Evolutionary conservation across 2,329 filamentous ascomycete species (phyloP).

Genomic region (Apiospora saccharicola): DNA sequence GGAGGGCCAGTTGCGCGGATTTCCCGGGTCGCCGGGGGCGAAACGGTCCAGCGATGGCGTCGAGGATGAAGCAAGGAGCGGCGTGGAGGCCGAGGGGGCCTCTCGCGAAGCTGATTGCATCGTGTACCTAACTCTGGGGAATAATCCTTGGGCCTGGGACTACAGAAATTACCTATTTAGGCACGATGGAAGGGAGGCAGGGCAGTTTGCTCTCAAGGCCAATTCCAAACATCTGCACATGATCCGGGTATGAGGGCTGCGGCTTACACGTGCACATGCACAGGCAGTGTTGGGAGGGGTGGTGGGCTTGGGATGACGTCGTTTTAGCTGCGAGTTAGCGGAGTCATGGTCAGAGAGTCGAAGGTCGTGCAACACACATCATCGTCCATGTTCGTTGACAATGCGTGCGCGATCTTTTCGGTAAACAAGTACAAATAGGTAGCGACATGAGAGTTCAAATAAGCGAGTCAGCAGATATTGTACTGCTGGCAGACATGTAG

Average conservation of each 20-base stretch:
- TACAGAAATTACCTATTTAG: background rate
- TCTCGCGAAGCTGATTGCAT: background rate
- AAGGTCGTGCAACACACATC: background rate
- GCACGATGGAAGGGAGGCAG: background rate
- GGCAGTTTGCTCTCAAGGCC: background rate
- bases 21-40: constrained; percentile 32
- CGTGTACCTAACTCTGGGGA: too few species aligned
- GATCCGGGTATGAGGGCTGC: background rate
- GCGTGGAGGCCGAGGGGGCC: constrained; percentile 20
- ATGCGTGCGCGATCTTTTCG: too few species aligned
- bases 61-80: constrained; percentile 22
- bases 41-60: constrained; percentile 28
- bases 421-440: background rate
- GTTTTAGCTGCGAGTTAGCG: constrained; percentile 9
- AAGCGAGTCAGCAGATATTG: background rate
- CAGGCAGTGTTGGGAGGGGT: background rate
- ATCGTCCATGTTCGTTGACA: background rate
- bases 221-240: background rate
- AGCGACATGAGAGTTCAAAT: background rate
- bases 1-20: constrained; percentile 44
- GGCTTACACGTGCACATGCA: background rate
- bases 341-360: background rate
- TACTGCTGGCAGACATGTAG: background rate
- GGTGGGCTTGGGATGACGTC: constrained; percentile 8
- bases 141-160: background rate